phyloP scores from a whole-genome alignment of 306 rosid species.

The Inga laurina region DNA sequence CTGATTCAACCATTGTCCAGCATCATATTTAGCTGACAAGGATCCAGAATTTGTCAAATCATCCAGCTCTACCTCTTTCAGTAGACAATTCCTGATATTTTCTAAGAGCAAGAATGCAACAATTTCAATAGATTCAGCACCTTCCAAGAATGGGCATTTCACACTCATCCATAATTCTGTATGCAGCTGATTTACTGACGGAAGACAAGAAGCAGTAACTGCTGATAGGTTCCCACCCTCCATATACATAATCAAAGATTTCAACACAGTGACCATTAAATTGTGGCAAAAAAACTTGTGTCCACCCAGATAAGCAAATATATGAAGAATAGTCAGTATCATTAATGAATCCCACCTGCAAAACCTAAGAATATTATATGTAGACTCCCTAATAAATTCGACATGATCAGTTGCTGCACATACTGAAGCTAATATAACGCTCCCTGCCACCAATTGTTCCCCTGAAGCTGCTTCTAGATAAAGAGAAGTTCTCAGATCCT shows the following conservation, averaged over 20 bases:
- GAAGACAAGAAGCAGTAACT: slow-evolving; percentile 41
- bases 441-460: slow-evolving; percentile 74
- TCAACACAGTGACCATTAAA: slow-evolving; percentile 56
- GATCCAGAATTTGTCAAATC: slow-evolving; percentile 35
- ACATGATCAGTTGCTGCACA: slow-evolving; percentile 52
- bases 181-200: slow-evolving; percentile 43
- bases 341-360: slow-evolving; percentile 47
- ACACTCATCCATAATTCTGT: slow-evolving; percentile 38
- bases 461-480: slow-evolving; percentile 51
- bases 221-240: slow-evolving; percentile 50
- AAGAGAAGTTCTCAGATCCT: slow-evolving; percentile 35
- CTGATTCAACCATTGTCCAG: slow-evolving; percentile 20
- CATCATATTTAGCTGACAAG: slow-evolving; percentile 29
- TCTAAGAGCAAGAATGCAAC: slow-evolving; percentile 58
- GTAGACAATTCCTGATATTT: slow-evolving; percentile 40
- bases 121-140: slow-evolving; percentile 56
- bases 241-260: slow-evolving; percentile 63
- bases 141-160: slow-evolving; percentile 66
- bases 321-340: slow-evolving; percentile 66
- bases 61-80: slow-evolving; percentile 29
- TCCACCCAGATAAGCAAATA: slow-evolving; percentile 75
- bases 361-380: slow-evolving; percentile 57
- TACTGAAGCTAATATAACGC: slow-evolving; percentile 71
- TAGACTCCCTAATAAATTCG: slow-evolving; percentile 63
- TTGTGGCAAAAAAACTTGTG: slow-evolving; percentile 52